Base-by-base conservation (phyloP, 768 basidiomycete genomes). In the Termitomyces sp. region DNA sequence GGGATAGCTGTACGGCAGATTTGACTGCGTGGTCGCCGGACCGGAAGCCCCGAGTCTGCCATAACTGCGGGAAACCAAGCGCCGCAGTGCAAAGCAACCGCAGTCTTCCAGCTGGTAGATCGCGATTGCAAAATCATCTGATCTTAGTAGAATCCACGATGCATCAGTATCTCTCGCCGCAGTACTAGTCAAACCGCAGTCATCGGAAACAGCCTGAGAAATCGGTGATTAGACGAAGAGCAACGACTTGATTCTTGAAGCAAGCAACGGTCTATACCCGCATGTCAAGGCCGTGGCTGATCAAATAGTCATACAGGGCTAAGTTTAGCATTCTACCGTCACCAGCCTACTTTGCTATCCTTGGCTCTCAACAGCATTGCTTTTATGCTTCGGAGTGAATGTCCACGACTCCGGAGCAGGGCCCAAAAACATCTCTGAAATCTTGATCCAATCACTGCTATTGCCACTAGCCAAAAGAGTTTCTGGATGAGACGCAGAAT, bases 371-470 rank as follows among this genome's bases (percentile, higher is more conserved):
- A 91, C 88, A 1, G 91, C 78, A 71, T 97, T 98, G 64, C 92
- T 95, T 76, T 93, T 96, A 76, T 98, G 96, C 74, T 97, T 98
- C 2, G 96, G 94, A 15, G 85, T 86, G 74, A 97, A 98, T 7
- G 77, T 75, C 88, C 92, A 96, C 3, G 83, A 78, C 62, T 91
- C 91, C 1, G 93, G 95, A 1, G 86, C 84, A 59, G 89, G 89
- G 1, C 96, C 96, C 28, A 98, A 76, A 76, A 97, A 97, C 91
- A 96, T 95, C 75, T 96, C 93, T 1, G 91, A 91, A 50, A 99
- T 87, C 76, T 87, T 92, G 45, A 96, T 90, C 95, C 95, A 96
- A 69, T 96, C 92, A 42, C 80, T 77, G 69, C 90, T 89, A 68
- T 92, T 83, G 2, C 81, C 79, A 67, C 92, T 94, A 4, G 92